Base-by-base conservation (phyloP, 2,329 filamentous ascomycete genomes). In the Aspergillus pseudoterreus region DNA sequence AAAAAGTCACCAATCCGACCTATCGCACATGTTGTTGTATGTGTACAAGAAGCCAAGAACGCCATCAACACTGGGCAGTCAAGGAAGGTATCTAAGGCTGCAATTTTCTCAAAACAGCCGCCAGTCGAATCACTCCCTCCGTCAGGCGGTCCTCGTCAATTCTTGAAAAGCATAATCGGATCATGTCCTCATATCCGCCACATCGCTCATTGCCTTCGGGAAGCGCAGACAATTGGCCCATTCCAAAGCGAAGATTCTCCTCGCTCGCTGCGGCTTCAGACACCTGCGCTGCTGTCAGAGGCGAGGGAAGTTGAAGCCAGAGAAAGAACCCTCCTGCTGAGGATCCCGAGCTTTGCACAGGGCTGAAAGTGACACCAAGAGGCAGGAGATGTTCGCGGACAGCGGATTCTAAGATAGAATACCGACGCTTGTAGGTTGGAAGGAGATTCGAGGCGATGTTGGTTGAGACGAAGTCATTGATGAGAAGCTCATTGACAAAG, bases 401-500 rank as follows among this genome's bases (percentile, higher is more conserved):
- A 10, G 51, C 50, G 11, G 52, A 50, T 3, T 38, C 15, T 4
- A 60, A 45, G 14, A 35, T 4, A 2, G 6, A 30, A 22, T 51
- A 49, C 17, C 57, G 55, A 10, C 32, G 43, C 22, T 21, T 45
- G 36, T 54, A 57, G 24, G 53, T 27, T 2, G 57, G 50, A 6
- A 59, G 15, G 4, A 86, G 63, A 2, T 71, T 70, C 2, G 75
- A 60, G 4, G 64, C 59, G 50, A 86, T 79, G 65, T 82, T 78
- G 4, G 65, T 63, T 53, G 82, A 73, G 14, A 84, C 67, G 52
- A 73, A 69, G 24, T 75, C 75, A 44, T 74, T 70, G 43, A 75
- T 65, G 47, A 83, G 65, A 33, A 84, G 69, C 12, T 79, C 71
- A 44, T 77, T 72, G 39, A 84, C 66, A 57, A 80, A 80, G 4